phyloP scores from a whole-genome alignment of 2,329 filamentous ascomycete species.

The Penicillium palitans region DNA sequence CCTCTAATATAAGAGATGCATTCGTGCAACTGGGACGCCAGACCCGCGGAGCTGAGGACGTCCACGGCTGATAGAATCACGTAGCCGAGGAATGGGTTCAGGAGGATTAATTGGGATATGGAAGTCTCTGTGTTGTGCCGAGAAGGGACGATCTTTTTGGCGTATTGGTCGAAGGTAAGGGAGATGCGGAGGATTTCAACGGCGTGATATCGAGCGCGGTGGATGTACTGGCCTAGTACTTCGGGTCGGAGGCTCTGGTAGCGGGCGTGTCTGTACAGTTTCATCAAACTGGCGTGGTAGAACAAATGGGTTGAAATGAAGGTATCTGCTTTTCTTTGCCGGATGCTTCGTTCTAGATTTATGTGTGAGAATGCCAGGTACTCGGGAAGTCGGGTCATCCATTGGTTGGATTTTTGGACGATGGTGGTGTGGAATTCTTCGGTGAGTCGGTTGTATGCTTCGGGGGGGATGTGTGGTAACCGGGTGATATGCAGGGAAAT shows the following conservation, averaged over 20 bases:
- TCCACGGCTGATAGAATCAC: constrained; percentile 65
- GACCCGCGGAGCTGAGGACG: constrained; percentile 62
- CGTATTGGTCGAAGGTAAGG: constrained; percentile 26
- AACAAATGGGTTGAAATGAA: constrained; percentile 66
- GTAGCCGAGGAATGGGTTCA: constrained; percentile 64
- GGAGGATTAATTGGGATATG: constrained; percentile 43
- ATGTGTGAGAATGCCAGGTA: constrained; percentile 55
- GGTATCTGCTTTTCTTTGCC: constrained; percentile 56
- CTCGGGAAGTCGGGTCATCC: constrained; percentile 58
- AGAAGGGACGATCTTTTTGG: constrained; percentile 26
- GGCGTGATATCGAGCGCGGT: constrained; percentile 55
- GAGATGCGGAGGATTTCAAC: constrained; percentile 53
- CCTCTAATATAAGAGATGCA: constrained; percentile 57
- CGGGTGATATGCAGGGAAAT: constrained; percentile 62
- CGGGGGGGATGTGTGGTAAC: constrained; percentile 46
- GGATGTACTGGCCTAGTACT: constrained; percentile 49
- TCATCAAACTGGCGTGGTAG: constrained; percentile 65
- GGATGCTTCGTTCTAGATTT: constrained; percentile 59
- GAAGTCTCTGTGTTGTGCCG: constrained; percentile 19
- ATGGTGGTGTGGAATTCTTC: constrained; percentile 56
- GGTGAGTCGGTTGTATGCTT: constrained; percentile 48
- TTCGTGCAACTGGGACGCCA: constrained; percentile 52
- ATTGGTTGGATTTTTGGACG: constrained; percentile 56
- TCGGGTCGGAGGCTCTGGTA: constrained; percentile 45
- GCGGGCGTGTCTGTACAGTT: constrained; percentile 63